These are phyloP conservation scores for Oryza glaberrima DNA, from an alignment of 176 grass and related monocot species.

Conservation along the genomic window DNA sequence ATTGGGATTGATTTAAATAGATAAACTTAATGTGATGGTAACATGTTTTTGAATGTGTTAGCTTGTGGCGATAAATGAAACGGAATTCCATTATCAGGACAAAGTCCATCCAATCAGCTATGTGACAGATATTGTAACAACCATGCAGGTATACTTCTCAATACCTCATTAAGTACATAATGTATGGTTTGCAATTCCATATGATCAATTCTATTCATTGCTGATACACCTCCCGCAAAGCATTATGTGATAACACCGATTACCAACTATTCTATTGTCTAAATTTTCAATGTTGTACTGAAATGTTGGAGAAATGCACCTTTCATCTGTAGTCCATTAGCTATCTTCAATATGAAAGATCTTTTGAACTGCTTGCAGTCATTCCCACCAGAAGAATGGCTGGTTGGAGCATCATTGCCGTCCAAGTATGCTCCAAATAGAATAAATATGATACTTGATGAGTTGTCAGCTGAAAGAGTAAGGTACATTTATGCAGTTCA, in stretches of 20 bases:
- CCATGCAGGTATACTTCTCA: slow-evolving; percentile 71
- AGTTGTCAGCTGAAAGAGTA: slow-evolving; percentile 74
- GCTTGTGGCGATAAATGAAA: slow-evolving; percentile 79
- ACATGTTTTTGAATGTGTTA: slow-evolving; percentile 43
- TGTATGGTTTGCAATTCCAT: slow-evolving; percentile 18
- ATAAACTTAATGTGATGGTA: slow-evolving; percentile 33
- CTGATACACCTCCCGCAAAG: slow-evolving; percentile 26
- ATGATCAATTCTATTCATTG: slow-evolving; percentile 21
- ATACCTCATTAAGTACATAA: slow-evolving; percentile 17
- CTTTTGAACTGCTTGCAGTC: slow-evolving; percentile 50
- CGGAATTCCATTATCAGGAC: slow-evolving; percentile 84
- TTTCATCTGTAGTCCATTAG: slow-evolving; percentile 3
- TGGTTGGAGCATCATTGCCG: slow-evolving; percentile 64
- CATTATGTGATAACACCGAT: slow-evolving; percentile 10
- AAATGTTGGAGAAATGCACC: slow-evolving; percentile 2
- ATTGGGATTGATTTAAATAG: slow-evolving; percentile 12
- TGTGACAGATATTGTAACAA: slow-evolving; percentile 59
- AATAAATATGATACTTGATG: slow-evolving; percentile 76
- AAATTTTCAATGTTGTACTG: background rate
- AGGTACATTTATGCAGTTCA: slow-evolving; percentile 53
- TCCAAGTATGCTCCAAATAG: slow-evolving; percentile 69
- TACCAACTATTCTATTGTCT: background rate
- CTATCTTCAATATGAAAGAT: slow-evolving; percentile 23
- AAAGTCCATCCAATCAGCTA: slow-evolving; percentile 72
- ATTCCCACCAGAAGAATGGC: slow-evolving; percentile 92